Conservation (phyloP, 768 basidiomycete genomes). For the Jaapia argillacea region DNA sequence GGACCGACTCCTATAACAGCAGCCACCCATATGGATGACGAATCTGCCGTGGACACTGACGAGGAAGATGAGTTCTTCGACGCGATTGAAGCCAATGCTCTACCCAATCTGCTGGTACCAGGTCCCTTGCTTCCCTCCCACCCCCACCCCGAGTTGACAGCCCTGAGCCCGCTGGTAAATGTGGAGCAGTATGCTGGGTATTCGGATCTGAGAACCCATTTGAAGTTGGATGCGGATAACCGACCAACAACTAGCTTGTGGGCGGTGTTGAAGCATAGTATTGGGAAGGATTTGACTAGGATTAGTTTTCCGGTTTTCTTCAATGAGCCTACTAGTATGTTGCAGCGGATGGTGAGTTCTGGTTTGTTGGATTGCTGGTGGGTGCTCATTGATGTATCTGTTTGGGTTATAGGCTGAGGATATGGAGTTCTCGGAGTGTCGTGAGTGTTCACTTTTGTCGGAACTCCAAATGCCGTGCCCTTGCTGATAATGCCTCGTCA, state of each 20-base stretch:
- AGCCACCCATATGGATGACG: constrained; percentile 29
- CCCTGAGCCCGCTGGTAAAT: constrained; percentile 26
- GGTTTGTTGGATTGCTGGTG: background rate
- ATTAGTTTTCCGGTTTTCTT: constrained; percentile 93
- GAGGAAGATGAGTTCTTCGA: constrained; percentile 98
- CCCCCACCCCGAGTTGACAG: constrained; percentile 19
- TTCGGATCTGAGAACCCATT: constrained; percentile 39
- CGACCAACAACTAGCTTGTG: constrained; percentile 86
- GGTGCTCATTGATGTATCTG: constrained; percentile 5
- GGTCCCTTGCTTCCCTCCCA: constrained; percentile 44
- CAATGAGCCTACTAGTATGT: constrained; percentile 92
- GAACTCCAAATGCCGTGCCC: background rate
- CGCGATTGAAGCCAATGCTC: constrained; percentile 76
- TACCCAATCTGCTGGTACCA: constrained; percentile 69
- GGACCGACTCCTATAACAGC: too few species aligned
- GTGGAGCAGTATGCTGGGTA: constrained; percentile 58
- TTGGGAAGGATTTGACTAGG: constrained; percentile 94
- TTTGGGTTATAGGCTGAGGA: constrained; percentile 62
- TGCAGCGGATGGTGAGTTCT: constrained; percentile 76
- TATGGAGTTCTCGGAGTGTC: constrained; percentile 93
- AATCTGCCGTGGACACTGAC: constrained; percentile 40
- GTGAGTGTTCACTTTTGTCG: constrained; percentile 33
- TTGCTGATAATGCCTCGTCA: constrained; percentile 19
- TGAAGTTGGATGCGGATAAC: constrained; percentile 65
- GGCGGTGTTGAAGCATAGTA: constrained; percentile 90